phyloP scores from a whole-genome alignment of 768 basidiomycete genomes.

The Suillus variegatus region DNA sequence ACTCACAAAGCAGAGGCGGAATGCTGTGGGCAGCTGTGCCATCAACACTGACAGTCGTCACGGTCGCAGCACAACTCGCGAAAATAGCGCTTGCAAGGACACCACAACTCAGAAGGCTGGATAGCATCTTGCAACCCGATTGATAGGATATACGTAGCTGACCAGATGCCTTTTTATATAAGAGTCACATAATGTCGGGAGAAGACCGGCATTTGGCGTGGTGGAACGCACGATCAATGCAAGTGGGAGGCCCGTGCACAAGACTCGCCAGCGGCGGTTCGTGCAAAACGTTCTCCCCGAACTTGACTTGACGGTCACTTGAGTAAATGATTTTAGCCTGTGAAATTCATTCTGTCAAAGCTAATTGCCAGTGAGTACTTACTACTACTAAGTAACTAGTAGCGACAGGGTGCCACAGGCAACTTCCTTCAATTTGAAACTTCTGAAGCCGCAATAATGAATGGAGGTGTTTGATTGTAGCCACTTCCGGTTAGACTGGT shows the following conservation, averaged over 20 bases:
- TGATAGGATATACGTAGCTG: background rate
- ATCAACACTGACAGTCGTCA: constrained; percentile 41
- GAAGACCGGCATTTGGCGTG: background rate
- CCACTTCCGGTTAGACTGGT: no score
- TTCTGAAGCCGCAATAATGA: no score
- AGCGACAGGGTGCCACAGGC: no score
- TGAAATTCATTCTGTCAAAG: background rate
- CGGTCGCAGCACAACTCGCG: constrained; percentile 8
- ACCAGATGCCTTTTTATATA: background rate
- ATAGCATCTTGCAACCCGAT: constrained; percentile 17
- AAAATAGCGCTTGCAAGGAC: constrained; percentile 10
- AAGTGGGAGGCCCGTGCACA: background rate
- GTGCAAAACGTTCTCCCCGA: constrained; percentile 7
- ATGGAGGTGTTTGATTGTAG: no score
- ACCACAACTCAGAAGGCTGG: background rate
- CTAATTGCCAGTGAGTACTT: background rate
- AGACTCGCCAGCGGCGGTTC: constrained; percentile 1
- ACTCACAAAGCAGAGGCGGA: constrained; percentile 54
- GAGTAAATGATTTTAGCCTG: background rate
- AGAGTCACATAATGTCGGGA: background rate
- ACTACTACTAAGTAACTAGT: background rate
- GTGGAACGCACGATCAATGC: background rate
- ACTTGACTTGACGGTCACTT: no score
- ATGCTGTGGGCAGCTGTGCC: constrained; percentile 52
- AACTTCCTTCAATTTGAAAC: no score